Evolutionary conservation across 768 basidiomycete species (phyloP), one percentile per base, ranked within the genome.

Genomic region (Tricholomella constricta): DNA sequence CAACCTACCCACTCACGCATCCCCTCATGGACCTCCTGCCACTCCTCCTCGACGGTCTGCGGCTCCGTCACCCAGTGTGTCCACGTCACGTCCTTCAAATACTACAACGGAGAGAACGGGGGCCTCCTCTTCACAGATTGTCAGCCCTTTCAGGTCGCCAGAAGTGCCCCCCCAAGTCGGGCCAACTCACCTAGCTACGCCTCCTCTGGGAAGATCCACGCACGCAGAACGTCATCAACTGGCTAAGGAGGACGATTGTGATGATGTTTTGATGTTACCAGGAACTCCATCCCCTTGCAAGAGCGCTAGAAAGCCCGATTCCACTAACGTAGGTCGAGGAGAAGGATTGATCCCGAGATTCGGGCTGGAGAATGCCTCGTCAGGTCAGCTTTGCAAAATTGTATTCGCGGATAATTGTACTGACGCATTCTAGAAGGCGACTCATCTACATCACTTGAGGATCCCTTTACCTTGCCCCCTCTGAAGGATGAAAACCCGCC

Each of bases 271-370:
- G 14, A 59, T 62, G 57, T 59, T 76, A 15, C 73, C 74, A 6
- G 62, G 52, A 6, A 73, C 69, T 42, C 73, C 76, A 1, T 75
- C 76, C 2, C 73, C 74, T 8, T 65, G 68, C 63, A 75, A 76
- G 42, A 44, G 23, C 23, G 35, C 27, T 10, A 56, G 42, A 51
- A 62, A 51, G 19, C 19, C 43, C 26, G 42, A 48, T 37, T 10
- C 17, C 38, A 10, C 22, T 60, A 2, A 46, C 23, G 1, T 51
- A 43, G 31, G 32, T 53, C 29, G 48, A 29, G 4, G 62, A 20
- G 72, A 72, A 20, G 64, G 58, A 27, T 57, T 72, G 34, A 62
- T 74, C 48, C 72, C 73, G 3, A 64, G 57, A 41, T 73, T 74
- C 43, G 65, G 61, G 34, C 46, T 73, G 23, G 58, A 61, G 17